A percentile compares a stretch with the other conserved stretches of the same genome.
phyloP scores from a whole-genome alignment of 208 protist genomes.

The Acanthamoeba rhysodes region DNA sequence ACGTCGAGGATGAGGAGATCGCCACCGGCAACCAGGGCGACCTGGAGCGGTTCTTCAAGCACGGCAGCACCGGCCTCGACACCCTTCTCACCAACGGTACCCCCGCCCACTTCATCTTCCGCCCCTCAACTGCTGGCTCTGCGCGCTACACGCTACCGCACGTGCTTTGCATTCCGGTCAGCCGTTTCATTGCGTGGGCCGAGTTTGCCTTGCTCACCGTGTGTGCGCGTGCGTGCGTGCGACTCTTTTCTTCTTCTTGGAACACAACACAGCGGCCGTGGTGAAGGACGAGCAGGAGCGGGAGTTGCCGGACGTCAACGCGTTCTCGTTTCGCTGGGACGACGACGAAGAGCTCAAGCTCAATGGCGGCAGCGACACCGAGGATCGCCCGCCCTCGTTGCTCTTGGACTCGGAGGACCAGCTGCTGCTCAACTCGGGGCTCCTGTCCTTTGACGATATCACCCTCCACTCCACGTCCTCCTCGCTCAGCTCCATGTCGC shows the following conservation, averaged over 20 bases:
- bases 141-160: too few relatives aligned
- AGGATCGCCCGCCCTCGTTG: not conserved
- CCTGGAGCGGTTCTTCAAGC: conserved; percentile 14
- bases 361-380: not conserved
- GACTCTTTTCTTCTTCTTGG: not conserved
- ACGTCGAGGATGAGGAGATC: conserved; percentile 4
- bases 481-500: not conserved
- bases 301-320: not conserved
- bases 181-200: too few relatives aligned
- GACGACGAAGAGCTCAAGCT: conserved; percentile 17
- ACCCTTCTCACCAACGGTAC: not conserved
- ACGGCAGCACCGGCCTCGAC: conserved; percentile 7
- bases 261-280: not conserved
- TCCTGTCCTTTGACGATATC: conserved; percentile 4
- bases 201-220: too few relatives aligned
- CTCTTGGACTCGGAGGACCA: not conserved
- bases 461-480: not conserved
- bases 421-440: not conserved
- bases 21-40: conserved; percentile 7
- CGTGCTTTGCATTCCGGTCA: too few relatives aligned
- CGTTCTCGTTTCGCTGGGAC: conserved; percentile 1
- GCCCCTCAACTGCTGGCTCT: too few relatives aligned
- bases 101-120: not conserved
- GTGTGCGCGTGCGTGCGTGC: too few relatives aligned
- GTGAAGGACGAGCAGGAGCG: not conserved